Evolutionary conservation across 2,329 filamentous ascomycete genomes (phyloP).

Genomic region (Cordyceps farinosa): DNA sequence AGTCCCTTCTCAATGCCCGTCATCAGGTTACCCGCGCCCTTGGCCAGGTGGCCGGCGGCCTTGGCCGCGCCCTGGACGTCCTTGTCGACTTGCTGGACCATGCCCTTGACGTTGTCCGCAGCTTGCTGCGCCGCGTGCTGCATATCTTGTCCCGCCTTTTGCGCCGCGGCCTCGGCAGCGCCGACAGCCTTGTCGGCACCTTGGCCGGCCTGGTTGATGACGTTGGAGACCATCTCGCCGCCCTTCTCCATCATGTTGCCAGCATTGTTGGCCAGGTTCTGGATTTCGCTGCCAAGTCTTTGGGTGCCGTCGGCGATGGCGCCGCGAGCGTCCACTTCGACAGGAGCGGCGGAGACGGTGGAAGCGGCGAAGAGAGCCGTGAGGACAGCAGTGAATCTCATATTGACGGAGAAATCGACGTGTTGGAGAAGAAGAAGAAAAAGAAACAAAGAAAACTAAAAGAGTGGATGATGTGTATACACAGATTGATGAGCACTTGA

Average conservation of each 20-base stretch:
- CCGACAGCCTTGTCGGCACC: slow-evolving; percentile 3
- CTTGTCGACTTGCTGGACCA: neutral
- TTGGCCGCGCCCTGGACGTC: neutral
- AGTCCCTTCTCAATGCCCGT: slow-evolving; percentile 1
- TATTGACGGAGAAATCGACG: neutral
- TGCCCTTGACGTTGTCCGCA: neutral
- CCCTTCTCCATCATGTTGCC: slow-evolving; percentile 5
- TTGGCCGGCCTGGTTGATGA: neutral
- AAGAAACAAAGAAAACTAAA: neutral
- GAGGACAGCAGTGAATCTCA: neutral
- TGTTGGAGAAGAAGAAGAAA: neutral
- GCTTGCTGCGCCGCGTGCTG: neutral
- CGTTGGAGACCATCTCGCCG: neutral
- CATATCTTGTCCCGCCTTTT: neutral
- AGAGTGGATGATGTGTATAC: too few species aligned
- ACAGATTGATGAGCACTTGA: too few species aligned
- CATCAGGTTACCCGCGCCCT: neutral
- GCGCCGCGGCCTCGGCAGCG: neutral
- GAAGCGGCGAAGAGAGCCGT: neutral
- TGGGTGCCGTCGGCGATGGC: neutral
- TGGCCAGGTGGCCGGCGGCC: slow-evolving; percentile 7
- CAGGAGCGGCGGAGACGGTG: neutral
- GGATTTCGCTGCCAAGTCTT: neutral
- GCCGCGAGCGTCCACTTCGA: neutral
- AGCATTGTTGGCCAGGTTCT: neutral